Evolutionary conservation across 2,329 filamentous ascomycete species (phyloP), one percentile per base, ranked within the genome.

Genomic region (Aspergillus uvarum): DNA sequence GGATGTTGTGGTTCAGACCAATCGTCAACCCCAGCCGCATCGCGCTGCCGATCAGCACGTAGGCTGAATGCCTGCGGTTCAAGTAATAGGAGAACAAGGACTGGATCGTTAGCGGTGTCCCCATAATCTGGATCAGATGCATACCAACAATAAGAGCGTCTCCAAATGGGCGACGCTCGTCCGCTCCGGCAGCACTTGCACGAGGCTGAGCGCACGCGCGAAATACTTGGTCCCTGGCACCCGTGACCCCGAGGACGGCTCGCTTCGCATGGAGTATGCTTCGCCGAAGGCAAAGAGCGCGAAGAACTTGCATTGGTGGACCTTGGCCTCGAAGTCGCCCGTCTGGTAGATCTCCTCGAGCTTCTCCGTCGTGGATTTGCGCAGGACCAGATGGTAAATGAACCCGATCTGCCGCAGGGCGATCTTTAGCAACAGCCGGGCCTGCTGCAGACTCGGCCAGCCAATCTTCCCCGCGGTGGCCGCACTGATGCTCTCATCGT

Each of bases 181-280:
- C 51, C 80, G 70, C 51, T 81, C 79, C 11, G 76, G 77, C 0
- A 76, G 65, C 19, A 80, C 74, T n/a, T 77, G 77, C 12, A 79
- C 68, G 21, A 80, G 51, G 2, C 70, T 73, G 55, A 81, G 71
- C 0, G 79, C 72, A 6, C 71, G 69, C 3, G 79, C 71, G 64
- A 80, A 81, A 50, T 80, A 81, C 0, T 74, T 73, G 1, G 77
- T 79, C 0, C 79, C 79, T 0, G 79, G 79, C 1, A 81, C 77
- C 7, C 70, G 67, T 3, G 67, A 70, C n/a, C 70, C 72, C 16
- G 68, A 67, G 1, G 66, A 67, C 58, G 73, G 64, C 59, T 74
- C 59, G 1, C 75, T 73, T 1, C 77, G 67, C 52, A 77, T 76
- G 0, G 78, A 79, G 58, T 81, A 81, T 2, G 79, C 77, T 53